Evolutionary conservation across 106 monocot genomes (phyloP), one percentile per base, ranked within the genome.

Genomic region (Alisma plantagoaquatica): DNA sequence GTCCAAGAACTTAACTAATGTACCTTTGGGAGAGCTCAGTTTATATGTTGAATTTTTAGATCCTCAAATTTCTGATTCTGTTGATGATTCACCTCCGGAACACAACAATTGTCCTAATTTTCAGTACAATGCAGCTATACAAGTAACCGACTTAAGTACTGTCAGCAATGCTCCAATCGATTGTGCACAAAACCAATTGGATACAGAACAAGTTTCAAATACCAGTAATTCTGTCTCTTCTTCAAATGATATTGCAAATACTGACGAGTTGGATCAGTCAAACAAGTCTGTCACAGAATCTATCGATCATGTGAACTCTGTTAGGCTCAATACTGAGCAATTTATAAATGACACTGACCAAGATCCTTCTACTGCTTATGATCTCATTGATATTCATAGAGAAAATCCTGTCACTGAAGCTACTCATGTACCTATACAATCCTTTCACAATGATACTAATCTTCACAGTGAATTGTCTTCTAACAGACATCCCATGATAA

Each of bases 401-500:
- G 35, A 38, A 14, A 7, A 5, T 14, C 14, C 35, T 7, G 14
- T 14, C 14, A 7, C 35, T 38, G n/a, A n/a, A n/a, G n/a, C n/a
- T 14, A 38, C 5, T 14, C 9, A 7, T 6, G 35, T 14, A 38
- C 9, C 35, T 7, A 38, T 38, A 7, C 14, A 5, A 38, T 7
- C 35, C 35, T 14, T 14, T 7, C 35, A 38, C 5, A 5, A 38
- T 7, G 35, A 7, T 6, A 14, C 35, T 23, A 6, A 10, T 24
- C n/a, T 27, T 5, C 11, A 15, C 8, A 12, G 14, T 7, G 11
- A 0, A 11, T 23, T 27, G 23, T 11, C 25, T 27, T 21, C 52
- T 23, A 6, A 12, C 8, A 24, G 6, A 10, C 52, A 52, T 27
- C 52, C 52, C 7, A 52, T 52, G 52, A 52, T 52, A n/a, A 52